Evolutionary conservation across 1,284 basidiomycete genomes (phyloP).

Genomic region (Leccinum variabile): DNA sequence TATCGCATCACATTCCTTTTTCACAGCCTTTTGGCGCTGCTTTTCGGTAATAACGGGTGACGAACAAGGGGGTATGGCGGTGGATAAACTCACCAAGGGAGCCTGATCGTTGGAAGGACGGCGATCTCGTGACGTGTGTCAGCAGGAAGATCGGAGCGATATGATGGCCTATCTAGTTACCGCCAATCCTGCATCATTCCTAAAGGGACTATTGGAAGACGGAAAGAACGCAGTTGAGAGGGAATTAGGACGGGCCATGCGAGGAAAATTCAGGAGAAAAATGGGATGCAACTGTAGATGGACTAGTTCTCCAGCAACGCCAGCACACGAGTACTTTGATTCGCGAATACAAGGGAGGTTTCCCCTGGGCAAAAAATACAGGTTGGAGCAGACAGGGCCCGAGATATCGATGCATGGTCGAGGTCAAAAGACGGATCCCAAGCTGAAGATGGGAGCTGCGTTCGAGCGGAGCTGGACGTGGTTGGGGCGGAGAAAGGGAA

Average conservation of each 20-base stretch:
- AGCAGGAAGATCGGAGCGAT: neutral
- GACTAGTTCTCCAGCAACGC: neutral
- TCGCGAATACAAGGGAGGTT: neutral
- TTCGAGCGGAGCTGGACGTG: constrained; percentile 37
- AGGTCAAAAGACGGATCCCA: neutral
- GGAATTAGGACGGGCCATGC: constrained; percentile 3
- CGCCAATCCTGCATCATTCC: constrained; percentile 5
- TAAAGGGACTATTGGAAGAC: neutral
- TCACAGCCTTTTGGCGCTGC: neutral
- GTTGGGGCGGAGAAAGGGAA: constrained; percentile 36
- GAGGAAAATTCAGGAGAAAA: constrained; percentile 7
- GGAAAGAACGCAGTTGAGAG: neutral
- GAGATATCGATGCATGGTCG: neutral
- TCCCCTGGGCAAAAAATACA: neutral
- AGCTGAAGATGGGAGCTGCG: constrained; percentile 5
- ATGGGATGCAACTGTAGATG: neutral
- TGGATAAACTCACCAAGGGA: neutral
- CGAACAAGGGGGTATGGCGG: neutral
- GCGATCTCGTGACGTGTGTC: neutral
- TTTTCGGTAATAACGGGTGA: neutral
- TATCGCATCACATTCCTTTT: neutral
- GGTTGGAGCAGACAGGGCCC: neutral
- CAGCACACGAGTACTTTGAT: constrained; percentile 2
- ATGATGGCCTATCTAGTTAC: neutral
- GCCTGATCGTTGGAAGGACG: neutral